Base-by-base conservation (phyloP, 345 rosid genomes). In the Euphorbia lathyris region DNA sequence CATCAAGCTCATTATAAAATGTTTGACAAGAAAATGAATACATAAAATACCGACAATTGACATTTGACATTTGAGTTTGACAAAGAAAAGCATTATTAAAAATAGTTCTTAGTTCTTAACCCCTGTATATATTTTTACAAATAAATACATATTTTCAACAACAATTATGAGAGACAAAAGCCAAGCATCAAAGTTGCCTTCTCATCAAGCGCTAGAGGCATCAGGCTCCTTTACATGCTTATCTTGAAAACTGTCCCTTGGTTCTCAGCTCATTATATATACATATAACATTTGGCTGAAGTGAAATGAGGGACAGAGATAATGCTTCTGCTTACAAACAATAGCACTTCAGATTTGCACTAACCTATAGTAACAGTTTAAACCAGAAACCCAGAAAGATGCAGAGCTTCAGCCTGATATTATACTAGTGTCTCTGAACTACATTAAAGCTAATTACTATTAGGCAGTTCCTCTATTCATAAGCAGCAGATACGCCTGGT, bases 171-270 rank as follows among this genome's bases (percentile, higher is more conserved):
- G 65, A 68, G 59, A 66, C 50, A 65, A 26, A 53, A 71, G 61
- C 65, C 36, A 61, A 50, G 61, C 17, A 65, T 27, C 59, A 14
- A 68, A 48, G 67, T 43, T 50, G 73, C 68, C 79, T 69, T 65
- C 75, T 77, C 77, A 60, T 77, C 75, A 60, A 38, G 76, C 43
- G 26, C 29, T 55, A 34, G 47, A 72, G 58, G 72, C 23, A 67
- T 4, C 60, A 1, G 58, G 59, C 5, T 53, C 30, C 26, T 52
- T 64, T 26, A 55, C 13, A 55, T 51, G 19, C 59, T 34, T 36
- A 60, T 4, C 19, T 22, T 67, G 30, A 12, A 52, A 20, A 61
- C 45, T 30, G 52, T 48, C 66, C 45, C 29, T 38, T 70, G 40
- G 42, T 62, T 62, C 32, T 22, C 34, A 20, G 43, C 58, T 67